Conservation (phyloP, 73 alveolate genomes). For the Blepharisma japonicum region DNA sequence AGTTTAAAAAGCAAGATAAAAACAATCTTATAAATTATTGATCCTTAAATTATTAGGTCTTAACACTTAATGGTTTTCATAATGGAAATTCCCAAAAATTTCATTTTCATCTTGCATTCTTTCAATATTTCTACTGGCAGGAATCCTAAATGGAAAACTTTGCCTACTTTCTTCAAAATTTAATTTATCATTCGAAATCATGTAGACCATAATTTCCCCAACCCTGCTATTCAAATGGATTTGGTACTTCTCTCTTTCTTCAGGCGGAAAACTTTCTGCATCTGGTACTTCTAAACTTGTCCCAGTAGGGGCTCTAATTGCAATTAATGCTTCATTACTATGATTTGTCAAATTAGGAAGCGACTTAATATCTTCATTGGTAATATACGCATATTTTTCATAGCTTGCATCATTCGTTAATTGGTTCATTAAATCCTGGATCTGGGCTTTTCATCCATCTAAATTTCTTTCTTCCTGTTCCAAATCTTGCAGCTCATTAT, state of each 20-base stretch:
- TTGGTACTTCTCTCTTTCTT: conserved; percentile 23
- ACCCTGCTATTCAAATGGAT: background rate
- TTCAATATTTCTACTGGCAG: too few relatives aligned
- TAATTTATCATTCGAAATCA: conserved; percentile 22
- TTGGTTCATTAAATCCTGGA: background rate
- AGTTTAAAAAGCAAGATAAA: too few relatives aligned
- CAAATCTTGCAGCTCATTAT: conserved; percentile 37
- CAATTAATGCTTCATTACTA: conserved; percentile 39
- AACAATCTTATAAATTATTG: too few relatives aligned
- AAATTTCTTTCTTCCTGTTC: conserved; percentile 10
- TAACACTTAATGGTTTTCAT: too few relatives aligned
- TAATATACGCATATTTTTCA: conserved; percentile 45
- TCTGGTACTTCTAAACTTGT: conserved; percentile 44
- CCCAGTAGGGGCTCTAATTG: conserved; percentile 62
- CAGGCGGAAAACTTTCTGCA: background rate
- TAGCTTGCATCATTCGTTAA: conserved; percentile 19
- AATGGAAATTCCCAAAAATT: too few relatives aligned
- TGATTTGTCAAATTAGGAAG: conserved; percentile 28
- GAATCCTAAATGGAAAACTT: too few relatives aligned
- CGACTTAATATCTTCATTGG: conserved; percentile 53
- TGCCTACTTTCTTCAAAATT: too few relatives aligned
- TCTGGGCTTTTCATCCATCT: background rate
- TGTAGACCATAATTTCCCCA: conserved; percentile 7
- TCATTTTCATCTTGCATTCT: too few relatives aligned
- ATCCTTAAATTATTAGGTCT: too few relatives aligned